Evolutionary conservation across 768 basidiomycete species (phyloP).

Genomic region (Rhodotorula babjevae): DNA sequence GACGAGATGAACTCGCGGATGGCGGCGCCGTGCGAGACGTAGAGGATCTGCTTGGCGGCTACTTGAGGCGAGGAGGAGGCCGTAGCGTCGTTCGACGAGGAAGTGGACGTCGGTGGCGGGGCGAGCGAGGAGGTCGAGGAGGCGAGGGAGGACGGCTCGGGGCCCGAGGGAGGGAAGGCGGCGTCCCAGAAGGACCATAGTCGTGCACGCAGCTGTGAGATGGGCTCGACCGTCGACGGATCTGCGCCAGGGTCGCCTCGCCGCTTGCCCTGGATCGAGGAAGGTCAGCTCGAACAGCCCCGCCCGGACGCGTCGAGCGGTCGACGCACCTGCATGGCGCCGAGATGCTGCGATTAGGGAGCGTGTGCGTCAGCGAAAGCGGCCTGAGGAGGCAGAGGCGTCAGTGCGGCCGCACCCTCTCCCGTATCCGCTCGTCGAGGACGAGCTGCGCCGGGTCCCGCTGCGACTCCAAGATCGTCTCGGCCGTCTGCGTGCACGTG

Average conservation of each 20-base stretch:
- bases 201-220: neutral
- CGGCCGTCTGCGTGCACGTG: conserved; percentile 15
- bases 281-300: neutral
- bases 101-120: neutral
- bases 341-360: conserved; percentile 15
- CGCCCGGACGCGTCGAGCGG: neutral
- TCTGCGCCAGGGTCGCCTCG: conserved; percentile 29
- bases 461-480: conserved; percentile 14
- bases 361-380: too few species aligned
- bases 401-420: conserved; percentile 31
- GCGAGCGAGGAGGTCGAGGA: neutral
- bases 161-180: conserved; percentile 6
- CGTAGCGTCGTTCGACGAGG: neutral
- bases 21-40: conserved; percentile 35
- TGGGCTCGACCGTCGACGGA: conserved; percentile 20
- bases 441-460: neutral
- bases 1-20: conserved; percentile 31
- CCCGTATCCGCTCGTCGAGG: conserved; percentile 32
- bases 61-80: neutral
- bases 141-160: neutral
- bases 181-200: conserved; percentile 33
- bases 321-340: conserved; percentile 24
- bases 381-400: too few species aligned
- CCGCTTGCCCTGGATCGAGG: conserved; percentile 27
- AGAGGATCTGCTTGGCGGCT: conserved; percentile 1